A percentile compares a stretch with the other conserved stretches of the same genome.
Evolutionary conservation across 331 rosid genomes (phyloP).

Genomic region (Saraca asoca): DNA sequence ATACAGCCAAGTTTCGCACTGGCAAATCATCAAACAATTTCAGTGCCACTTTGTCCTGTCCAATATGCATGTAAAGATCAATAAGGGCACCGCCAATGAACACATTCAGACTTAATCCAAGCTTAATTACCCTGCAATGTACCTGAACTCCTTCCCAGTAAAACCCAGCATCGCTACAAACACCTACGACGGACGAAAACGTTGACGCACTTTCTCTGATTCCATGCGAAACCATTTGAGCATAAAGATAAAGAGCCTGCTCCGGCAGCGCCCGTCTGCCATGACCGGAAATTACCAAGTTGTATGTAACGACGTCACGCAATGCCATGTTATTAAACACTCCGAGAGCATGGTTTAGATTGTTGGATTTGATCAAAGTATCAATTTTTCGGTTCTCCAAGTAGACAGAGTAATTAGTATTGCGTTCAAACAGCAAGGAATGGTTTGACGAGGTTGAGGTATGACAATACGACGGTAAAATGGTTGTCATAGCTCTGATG

Average conservation of each 20-base stretch:
- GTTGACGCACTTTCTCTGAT: constrained; percentile 60
- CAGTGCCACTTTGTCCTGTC: constrained; percentile 47
- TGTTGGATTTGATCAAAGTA: constrained; percentile 40
- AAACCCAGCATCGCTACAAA: constrained; percentile 51
- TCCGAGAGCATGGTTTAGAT: constrained; percentile 48
- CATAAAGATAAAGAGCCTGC: constrained; percentile 51
- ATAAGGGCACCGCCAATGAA: constrained; percentile 64
- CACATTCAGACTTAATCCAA: constrained; percentile 56
- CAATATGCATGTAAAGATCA: constrained; percentile 55
- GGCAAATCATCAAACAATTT: constrained; percentile 74
- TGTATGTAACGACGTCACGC: constrained; percentile 69
- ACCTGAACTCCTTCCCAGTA: constrained; percentile 61
- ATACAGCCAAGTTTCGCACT: constrained; percentile 50
- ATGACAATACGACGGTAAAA: not conserved
- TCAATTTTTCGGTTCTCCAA: constrained; percentile 52
- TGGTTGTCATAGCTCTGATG: constrained; percentile 36
- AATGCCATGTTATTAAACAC: constrained; percentile 58
- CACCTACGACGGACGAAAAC: constrained; percentile 52
- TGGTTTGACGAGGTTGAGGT: constrained; percentile 11
- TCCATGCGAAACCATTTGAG: constrained; percentile 58
- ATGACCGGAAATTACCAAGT: constrained; percentile 66
- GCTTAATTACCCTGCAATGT: constrained; percentile 64
- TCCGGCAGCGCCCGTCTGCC: constrained; percentile 35
- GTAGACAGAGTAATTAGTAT: constrained; percentile 40
- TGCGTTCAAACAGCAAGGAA: not conserved